Conservation (phyloP, 495 filamentous ascomycete species). For the Penicillium atrosanguineum region DNA sequence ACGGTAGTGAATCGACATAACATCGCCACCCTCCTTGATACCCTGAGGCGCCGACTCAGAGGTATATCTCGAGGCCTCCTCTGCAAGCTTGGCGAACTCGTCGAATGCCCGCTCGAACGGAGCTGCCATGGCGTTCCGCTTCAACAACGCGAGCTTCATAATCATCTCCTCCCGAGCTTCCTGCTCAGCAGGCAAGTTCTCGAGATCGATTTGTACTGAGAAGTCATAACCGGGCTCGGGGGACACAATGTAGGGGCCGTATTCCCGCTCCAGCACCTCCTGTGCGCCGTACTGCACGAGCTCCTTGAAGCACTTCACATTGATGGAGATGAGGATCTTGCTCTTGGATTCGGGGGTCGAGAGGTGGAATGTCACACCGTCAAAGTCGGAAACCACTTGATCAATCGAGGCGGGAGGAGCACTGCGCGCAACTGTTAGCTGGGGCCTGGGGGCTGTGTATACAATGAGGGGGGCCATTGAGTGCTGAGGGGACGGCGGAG, state of each 20-base stretch:
- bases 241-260: constrained; percentile 82
- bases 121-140: constrained; percentile 97
- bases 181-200: constrained; percentile 76
- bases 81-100: constrained; percentile 79
- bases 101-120: constrained; percentile 96
- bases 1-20: constrained; percentile 95
- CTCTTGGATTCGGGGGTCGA: constrained; percentile 91
- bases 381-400: constrained; percentile 97
- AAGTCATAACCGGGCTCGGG: constrained; percentile 94
- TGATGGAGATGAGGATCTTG: constrained; percentile 88
- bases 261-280: constrained; percentile 87
- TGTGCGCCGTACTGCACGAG: constrained; percentile 90
- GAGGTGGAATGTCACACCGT: constrained; percentile 95
- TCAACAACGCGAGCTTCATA: constrained; percentile 79
- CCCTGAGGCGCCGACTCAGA: constrained; percentile 89
- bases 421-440: constrained; percentile 52
- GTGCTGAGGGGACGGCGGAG: constrained; percentile 17
- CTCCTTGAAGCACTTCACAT: constrained; percentile 91
- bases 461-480: constrained; percentile 16
- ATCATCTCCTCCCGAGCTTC: constrained; percentile 82
- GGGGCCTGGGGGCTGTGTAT: constrained; percentile 25
- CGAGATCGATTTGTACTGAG: constrained; percentile 82
- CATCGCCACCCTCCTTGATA: constrained; percentile 80
- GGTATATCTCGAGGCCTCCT: constrained; percentile 85
- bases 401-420: constrained; percentile 83